Evolutionary conservation across 164 flowering plant species (phyloP).

Genomic region (Sedum album): DNA sequence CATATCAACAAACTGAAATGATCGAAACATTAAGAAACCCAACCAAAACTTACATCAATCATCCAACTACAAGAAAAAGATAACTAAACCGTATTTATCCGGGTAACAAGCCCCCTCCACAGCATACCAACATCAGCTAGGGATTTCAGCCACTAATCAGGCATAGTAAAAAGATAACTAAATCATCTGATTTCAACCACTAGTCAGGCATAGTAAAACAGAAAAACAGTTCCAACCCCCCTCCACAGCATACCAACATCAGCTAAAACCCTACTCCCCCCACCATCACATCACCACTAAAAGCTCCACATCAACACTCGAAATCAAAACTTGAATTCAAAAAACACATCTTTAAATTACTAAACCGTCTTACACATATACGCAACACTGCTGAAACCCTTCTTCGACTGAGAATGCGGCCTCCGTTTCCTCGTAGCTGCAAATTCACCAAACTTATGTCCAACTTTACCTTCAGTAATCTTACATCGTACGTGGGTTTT

Average conservation of each 20-base stretch:
- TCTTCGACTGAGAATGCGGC: constrained; percentile 6
- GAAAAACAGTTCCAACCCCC: neutral
- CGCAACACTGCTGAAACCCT: neutral
- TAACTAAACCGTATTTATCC: neutral
- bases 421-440: constrained; percentile 29
- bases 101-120: neutral
- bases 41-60: no score
- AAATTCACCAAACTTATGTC: constrained; percentile 42
- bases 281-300: neutral
- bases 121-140: neutral
- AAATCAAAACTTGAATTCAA: neutral
- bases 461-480: constrained; percentile 41
- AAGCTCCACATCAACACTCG: neutral
- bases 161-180: no score
- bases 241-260: neutral
- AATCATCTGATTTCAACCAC: no score
- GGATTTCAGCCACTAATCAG: neutral
- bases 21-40: no score
- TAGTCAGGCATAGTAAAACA: no score
- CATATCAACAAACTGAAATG: neutral
- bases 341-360: no score
- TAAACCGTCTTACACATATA: neutral
- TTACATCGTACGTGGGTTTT: constrained; percentile 27
- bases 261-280: neutral
- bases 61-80: neutral